Percentiles rank a stretch among this genome's conserved stretches.
Conservation (phyloP, 2,329 filamentous ascomycete genomes). For the Cryphonectria parasitica region DNA sequence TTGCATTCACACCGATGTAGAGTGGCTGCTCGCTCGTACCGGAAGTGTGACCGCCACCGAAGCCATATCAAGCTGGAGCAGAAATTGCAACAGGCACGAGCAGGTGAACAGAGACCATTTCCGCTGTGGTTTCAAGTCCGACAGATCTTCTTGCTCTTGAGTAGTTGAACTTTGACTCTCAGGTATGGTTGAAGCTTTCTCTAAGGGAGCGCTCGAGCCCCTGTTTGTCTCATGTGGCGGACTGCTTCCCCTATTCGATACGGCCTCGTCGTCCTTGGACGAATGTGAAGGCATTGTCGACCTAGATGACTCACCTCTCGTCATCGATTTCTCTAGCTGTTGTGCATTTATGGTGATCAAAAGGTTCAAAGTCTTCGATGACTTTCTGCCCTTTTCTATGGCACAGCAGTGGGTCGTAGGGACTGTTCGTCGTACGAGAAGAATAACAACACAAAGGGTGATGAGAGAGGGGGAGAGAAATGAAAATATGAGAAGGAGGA, state of each 20-base stretch:
- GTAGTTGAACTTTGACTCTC: neutral
- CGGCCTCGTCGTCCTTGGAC: neutral
- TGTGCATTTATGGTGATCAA: neutral
- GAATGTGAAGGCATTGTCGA: neutral
- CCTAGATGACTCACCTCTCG: neutral
- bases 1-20: neutral
- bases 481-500: neutral
- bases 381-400: neutral
- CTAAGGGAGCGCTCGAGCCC: too few species aligned
- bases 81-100: conserved; percentile 32
- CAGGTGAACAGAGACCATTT: conserved; percentile 31
- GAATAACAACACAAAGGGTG: neutral
- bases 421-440: neutral
- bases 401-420: neutral
- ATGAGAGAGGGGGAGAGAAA: neutral
- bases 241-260: neutral
- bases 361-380: neutral
- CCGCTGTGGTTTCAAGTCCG: conserved; percentile 18
- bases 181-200: neutral
- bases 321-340: neutral
- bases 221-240: neutral
- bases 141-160: neutral
- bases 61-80: conserved; percentile 33
- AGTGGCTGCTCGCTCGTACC: conserved; percentile 17
- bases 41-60: conserved; percentile 33